Conservation (phyloP, 805 yeast species). For the Starmerella riodocensis region DNA sequence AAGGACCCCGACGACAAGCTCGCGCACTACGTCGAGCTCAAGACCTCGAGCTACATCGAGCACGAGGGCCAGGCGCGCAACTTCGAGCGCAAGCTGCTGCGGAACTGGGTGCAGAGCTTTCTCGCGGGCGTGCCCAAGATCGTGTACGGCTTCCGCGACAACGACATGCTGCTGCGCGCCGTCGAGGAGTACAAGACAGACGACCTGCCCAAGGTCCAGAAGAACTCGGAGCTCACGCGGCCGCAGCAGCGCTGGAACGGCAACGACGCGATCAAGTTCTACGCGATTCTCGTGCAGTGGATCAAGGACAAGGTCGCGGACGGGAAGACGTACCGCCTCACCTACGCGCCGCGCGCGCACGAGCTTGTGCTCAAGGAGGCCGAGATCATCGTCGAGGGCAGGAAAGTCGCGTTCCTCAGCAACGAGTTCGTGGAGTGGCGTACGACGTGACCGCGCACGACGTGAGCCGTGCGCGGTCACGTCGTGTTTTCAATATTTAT, state of each 20-base stretch:
- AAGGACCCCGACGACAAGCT: conserved; percentile 36
- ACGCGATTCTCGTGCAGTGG: conserved; percentile 78
- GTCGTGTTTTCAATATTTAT: not conserved
- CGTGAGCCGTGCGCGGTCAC: not conserved
- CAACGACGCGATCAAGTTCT: conserved; percentile 69
- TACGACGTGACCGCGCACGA: not conserved
- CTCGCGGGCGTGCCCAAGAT: conserved; percentile 71
- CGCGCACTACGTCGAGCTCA: conserved; percentile 71
- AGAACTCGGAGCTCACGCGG: conserved; percentile 9
- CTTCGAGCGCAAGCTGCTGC: conserved; percentile 73
- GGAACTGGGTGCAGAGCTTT: conserved; percentile 89
- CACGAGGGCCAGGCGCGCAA: conserved; percentile 43
- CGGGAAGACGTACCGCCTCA: conserved; percentile 30
- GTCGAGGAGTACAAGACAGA: conserved; percentile 69
- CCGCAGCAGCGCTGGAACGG: conserved; percentile 40
- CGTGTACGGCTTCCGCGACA: conserved; percentile 78
- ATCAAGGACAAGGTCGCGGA: conserved; percentile 42
- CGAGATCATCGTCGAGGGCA: conserved; percentile 10
- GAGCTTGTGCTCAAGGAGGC: conserved; percentile 14
- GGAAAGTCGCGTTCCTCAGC: conserved; percentile 19
- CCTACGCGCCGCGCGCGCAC: conserved; percentile 4
- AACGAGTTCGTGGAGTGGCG: conserved; percentile 22
- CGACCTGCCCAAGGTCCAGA: conserved; percentile 46
- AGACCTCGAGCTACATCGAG: conserved; percentile 49
- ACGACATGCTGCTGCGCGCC: conserved; percentile 44